These are phyloP conservation scores for Paratrimastix pyriformis DNA, from an alignment of 78 protist species.

Conservation along the genomic window DNA sequence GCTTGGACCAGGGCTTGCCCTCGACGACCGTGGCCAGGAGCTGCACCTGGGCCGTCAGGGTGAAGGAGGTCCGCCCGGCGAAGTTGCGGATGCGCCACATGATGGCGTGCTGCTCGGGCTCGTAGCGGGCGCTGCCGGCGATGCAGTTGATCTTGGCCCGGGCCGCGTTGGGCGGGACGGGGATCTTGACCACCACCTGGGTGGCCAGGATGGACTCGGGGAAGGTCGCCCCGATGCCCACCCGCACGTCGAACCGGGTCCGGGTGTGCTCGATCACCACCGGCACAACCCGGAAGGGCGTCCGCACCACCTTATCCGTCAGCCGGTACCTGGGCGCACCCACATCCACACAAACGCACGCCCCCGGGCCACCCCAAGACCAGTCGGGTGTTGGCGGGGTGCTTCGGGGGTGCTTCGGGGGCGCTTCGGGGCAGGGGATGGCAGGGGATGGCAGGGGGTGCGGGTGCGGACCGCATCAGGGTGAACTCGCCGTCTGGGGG, in stretches of 20 bases:
- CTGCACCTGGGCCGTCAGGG: conserved; percentile 69
- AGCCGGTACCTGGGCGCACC: conserved; percentile 69
- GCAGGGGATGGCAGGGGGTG: no score
- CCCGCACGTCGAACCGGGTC: conserved; percentile 73
- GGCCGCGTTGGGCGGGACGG: conserved; percentile 87
- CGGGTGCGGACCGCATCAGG: conserved; percentile 79
- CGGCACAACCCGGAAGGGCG: conserved; percentile 81
- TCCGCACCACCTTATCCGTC: conserved; percentile 66
- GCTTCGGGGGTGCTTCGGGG: no score
- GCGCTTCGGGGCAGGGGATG: no score
- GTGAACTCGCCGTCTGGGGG: conserved; percentile 99
- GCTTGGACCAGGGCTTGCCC: conserved; percentile 71
- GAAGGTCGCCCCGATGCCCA: conserved; percentile 10
- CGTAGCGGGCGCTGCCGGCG: conserved; percentile 83
- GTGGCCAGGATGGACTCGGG: neutral
- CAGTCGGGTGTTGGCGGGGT: no score
- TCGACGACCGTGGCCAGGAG: conserved; percentile 40
- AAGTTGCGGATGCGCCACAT: conserved; percentile 57
- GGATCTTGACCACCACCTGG: conserved; percentile 42
- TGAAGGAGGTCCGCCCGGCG: neutral
- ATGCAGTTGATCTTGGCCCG: conserved; percentile 36
- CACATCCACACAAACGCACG: no score
- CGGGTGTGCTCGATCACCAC: conserved; percentile 71
- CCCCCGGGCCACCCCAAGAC: no score
- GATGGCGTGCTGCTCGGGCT: conserved; percentile 67